These are phyloP conservation scores for Curvularia eragrostidis DNA, from an alignment of 2,329 filamentous ascomycete species.

Conservation along the genomic window DNA sequence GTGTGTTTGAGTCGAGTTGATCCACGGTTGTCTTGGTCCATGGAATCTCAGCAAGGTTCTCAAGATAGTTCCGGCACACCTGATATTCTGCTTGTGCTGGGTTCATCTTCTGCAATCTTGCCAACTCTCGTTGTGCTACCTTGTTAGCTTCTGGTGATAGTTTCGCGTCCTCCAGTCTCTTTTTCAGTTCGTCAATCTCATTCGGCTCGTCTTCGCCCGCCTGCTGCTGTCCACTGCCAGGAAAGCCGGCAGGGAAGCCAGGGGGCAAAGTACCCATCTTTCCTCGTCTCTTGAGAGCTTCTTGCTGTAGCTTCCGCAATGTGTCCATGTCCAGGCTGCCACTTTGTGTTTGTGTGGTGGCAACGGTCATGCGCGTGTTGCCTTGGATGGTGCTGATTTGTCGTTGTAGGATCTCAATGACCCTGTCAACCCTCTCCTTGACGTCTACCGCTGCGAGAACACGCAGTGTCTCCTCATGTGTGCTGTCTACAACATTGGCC, in stretches of 20 bases:
- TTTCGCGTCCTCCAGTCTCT: conserved; percentile 81
- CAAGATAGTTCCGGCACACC: conserved; percentile 89
- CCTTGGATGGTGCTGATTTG: conserved; percentile 86
- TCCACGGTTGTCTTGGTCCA: conserved; percentile 88
- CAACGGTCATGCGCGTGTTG: conserved; percentile 82
- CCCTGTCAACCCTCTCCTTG: conserved; percentile 77
- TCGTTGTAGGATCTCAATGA: conserved; percentile 81
- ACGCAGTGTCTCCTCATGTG: conserved; percentile 88
- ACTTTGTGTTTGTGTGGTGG: conserved; percentile 66
- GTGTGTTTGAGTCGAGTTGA: conserved; percentile 79
- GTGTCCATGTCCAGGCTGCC: conserved; percentile 54
- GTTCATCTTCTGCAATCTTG: conserved; percentile 91
- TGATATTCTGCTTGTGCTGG: conserved; percentile 96
- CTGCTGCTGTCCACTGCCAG: conserved; percentile 55
- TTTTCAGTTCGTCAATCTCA: conserved; percentile 89
- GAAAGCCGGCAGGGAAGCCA: conserved; percentile 52
- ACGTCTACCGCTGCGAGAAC: conserved; percentile 82
- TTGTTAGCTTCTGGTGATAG: conserved; percentile 85
- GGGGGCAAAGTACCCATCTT: conserved; percentile 46
- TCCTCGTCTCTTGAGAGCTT: conserved; percentile 48
- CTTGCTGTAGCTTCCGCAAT: conserved; percentile 53
- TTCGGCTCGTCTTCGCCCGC: conserved; percentile 77
- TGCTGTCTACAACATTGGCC: conserved; percentile 87
- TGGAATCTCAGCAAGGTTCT: conserved; percentile 91
- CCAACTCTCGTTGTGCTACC: conserved; percentile 88